Evolutionary conservation across 2,329 filamentous ascomycete species (phyloP).

Genomic region (Huntiella decipiens): DNA sequence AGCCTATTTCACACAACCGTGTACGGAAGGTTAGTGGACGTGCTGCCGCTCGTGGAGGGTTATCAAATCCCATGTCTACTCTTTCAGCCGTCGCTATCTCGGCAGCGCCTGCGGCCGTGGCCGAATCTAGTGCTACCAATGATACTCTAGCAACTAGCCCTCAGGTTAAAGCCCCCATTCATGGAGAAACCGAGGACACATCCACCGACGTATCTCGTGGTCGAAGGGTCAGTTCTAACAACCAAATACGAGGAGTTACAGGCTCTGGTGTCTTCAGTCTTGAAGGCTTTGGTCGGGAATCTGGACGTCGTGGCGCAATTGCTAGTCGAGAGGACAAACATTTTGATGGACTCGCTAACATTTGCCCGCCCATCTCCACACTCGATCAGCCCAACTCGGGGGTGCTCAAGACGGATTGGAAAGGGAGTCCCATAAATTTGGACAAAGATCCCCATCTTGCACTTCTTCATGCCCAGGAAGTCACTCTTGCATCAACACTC

Average conservation of each 20-base stretch:
- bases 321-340: constrained; percentile 68
- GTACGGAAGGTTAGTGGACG: background rate
- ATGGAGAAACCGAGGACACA: no score
- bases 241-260: constrained; percentile 3
- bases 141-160: background rate
- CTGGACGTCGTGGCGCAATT: constrained; percentile 22
- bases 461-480: constrained; percentile 60
- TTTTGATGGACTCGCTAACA: constrained; percentile 52
- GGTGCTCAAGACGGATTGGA: constrained; percentile 71
- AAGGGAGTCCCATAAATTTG: constrained; percentile 60
- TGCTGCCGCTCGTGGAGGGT: no score
- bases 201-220: no score
- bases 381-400: constrained; percentile 44
- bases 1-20: no score
- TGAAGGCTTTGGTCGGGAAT: constrained; percentile 9
- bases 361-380: constrained; percentile 47
- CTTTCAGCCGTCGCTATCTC: background rate
- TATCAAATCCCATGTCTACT: background rate
- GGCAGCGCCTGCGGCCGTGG: constrained; percentile 1
- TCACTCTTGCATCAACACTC: constrained; percentile 56
- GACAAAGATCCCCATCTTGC: constrained; percentile 48
- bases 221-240: no score
- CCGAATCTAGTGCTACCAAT: constrained; percentile 1
- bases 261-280: constrained; percentile 9
- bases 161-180: no score